Conservation (phyloP, 345 rosid species). For the Mallotus nudiflorus region DNA sequence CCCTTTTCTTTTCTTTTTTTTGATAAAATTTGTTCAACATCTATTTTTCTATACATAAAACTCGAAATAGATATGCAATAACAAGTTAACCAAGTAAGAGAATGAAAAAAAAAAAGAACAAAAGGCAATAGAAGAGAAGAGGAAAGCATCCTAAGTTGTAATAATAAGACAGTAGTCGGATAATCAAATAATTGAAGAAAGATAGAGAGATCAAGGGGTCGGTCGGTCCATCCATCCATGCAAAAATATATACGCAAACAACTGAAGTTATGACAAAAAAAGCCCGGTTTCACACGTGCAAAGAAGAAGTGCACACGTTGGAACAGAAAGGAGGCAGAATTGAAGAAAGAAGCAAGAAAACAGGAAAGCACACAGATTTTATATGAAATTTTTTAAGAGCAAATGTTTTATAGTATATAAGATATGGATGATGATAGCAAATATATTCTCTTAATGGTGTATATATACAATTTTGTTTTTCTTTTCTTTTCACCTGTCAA, state of each 20-base stretch:
- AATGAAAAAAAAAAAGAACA: not conserved
- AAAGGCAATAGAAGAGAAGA: not conserved
- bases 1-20: no score
- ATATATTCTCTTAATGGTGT: not conserved
- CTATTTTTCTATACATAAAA: no score
- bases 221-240: not conserved
- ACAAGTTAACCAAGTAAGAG: no score
- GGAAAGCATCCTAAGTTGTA: conserved; percentile 31
- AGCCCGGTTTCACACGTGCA: conserved; percentile 30
- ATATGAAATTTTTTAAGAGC: not conserved
- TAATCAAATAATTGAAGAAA: conserved; percentile 23
- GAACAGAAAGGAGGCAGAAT: conserved; percentile 1
- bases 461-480: not conserved
- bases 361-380: not conserved
- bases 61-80: no score
- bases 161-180: conserved; percentile 16
- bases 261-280: conserved; percentile 3
- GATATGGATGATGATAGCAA: conserved; percentile 22
- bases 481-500: conserved; percentile 14
- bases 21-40: no score
- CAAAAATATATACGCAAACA: not conserved
- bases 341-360: not conserved
- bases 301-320: conserved; percentile 23
- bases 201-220: no score
- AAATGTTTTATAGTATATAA: not conserved